phyloP scores from a whole-genome alignment of 768 basidiomycete genomes.

The Porpolomopsis calyptriformis region DNA sequence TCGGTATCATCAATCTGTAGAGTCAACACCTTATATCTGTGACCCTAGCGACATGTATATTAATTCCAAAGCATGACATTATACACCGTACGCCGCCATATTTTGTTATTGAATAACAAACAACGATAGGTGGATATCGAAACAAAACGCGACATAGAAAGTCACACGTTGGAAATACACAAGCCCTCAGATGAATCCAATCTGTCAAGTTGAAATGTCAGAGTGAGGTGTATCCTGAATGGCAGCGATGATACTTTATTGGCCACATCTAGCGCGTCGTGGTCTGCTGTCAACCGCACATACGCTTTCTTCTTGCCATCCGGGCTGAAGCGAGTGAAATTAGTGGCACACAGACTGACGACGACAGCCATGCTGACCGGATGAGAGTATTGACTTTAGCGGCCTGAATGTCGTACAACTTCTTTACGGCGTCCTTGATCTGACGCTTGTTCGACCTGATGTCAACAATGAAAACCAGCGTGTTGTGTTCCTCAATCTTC shows the following conservation, averaged over 20 bases:
- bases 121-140: too few relatives aligned
- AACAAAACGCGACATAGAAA: too few relatives aligned
- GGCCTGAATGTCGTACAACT: constrained; percentile 94
- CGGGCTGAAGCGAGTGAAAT: constrained; percentile 45
- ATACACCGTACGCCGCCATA: too few relatives aligned
- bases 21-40: not conserved
- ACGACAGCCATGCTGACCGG: constrained; percentile 45
- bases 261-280: constrained; percentile 92
- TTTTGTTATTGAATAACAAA: too few relatives aligned
- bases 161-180: too few relatives aligned
- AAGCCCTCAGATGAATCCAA: not conserved
- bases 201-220: not conserved
- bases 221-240: not conserved
- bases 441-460: constrained; percentile 94
- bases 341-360: not conserved
- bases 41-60: too few relatives aligned
- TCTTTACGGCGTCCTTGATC: constrained; percentile 99
- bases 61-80: too few relatives aligned
- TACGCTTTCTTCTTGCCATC: constrained; percentile 99
- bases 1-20: too few relatives aligned
- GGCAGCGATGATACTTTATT: constrained; percentile 74
- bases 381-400: constrained; percentile 98
- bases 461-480: constrained; percentile 96
- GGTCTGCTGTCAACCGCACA: constrained; percentile 88
- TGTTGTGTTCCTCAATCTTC: constrained; percentile 99